Evolutionary conservation across 495 filamentous ascomycete species (phyloP).

Genomic region (Penicillium argentinense): DNA sequence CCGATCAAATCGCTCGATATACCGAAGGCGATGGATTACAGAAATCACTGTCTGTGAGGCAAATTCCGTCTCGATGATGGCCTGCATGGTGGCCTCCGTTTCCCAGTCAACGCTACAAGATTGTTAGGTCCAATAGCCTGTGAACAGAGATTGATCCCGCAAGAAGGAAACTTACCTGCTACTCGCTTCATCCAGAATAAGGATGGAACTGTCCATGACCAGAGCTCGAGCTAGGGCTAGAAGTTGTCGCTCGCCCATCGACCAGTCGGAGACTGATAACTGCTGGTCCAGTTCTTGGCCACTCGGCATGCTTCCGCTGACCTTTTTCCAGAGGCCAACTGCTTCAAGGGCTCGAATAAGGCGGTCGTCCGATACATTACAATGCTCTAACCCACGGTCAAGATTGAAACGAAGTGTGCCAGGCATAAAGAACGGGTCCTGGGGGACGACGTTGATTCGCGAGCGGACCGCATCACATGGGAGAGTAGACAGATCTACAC

Average conservation of each 20-base stretch:
- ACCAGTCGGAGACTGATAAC: slow-evolving; percentile 12
- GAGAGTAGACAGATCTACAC: slow-evolving; percentile 30
- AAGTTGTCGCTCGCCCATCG: slow-evolving; percentile 22
- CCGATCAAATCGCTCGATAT: slow-evolving; percentile 42
- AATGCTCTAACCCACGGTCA: slow-evolving; percentile 17
- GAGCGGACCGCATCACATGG: slow-evolving; percentile 31
- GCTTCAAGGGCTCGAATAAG: slow-evolving; percentile 8
- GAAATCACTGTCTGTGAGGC: slow-evolving; percentile 42
- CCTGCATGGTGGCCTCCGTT: slow-evolving; percentile 24
- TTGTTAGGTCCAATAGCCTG: not conserved
- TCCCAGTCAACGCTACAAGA: slow-evolving; percentile 21
- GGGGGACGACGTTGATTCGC: slow-evolving; percentile 39
- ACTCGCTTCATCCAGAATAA: slow-evolving; percentile 29
- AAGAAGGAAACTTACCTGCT: slow-evolving; percentile 19
- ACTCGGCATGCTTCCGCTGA: too few relatives aligned
- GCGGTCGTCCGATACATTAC: not conserved
- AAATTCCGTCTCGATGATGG: slow-evolving; percentile 31
- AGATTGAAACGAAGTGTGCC: slow-evolving; percentile 10
- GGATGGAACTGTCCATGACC: slow-evolving; percentile 4
- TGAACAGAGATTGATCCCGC: slow-evolving; percentile 3
- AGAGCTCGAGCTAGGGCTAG: slow-evolving; percentile 25
- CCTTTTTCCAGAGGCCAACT: slow-evolving; percentile 26
- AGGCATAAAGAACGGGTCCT: slow-evolving; percentile 37
- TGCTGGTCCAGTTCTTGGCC: slow-evolving; percentile 7
- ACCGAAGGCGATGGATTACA: slow-evolving; percentile 41